phyloP scores from a whole-genome alignment of 495 filamentous ascomycete species.

The Cercophora scortea region DNA sequence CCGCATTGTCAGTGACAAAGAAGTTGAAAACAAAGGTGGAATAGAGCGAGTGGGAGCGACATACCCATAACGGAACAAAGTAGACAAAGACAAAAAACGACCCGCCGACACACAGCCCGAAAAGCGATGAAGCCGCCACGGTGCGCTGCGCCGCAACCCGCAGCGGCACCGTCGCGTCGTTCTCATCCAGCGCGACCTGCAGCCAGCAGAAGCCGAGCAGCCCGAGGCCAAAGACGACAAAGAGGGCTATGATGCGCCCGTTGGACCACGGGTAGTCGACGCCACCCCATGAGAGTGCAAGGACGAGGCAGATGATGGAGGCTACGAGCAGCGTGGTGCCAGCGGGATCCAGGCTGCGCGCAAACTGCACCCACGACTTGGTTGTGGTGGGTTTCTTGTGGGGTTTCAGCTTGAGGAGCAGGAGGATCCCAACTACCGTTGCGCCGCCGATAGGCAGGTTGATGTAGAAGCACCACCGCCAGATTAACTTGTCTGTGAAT shows the following conservation, averaged over 20 bases:
- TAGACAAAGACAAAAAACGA: conserved; percentile 44
- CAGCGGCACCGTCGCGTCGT: conserved; percentile 37
- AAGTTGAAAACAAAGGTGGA: neutral
- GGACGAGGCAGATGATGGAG: conserved; percentile 42
- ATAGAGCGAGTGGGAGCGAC: neutral
- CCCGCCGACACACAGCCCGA: conserved; percentile 41
- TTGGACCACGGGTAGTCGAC: conserved; percentile 45
- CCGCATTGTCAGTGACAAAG: conserved; percentile 1
- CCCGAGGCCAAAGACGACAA: conserved; percentile 21
- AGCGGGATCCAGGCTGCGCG: neutral
- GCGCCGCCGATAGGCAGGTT: conserved; percentile 32
- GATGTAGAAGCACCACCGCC: conserved; percentile 40
- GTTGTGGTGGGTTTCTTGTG: conserved; percentile 7
- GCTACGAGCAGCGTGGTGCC: conserved; percentile 33
- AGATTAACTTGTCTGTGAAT: conserved; percentile 23
- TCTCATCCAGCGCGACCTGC: neutral
- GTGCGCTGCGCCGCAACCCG: conserved; percentile 54
- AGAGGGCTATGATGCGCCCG: conserved; percentile 46
- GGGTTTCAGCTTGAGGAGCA: conserved; percentile 31
- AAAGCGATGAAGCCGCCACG: conserved; percentile 42
- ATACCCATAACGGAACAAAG: neutral
- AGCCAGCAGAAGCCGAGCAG: neutral
- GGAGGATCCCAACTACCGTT: conserved; percentile 10
- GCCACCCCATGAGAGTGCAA: conserved; percentile 56
- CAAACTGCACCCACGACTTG: conserved; percentile 14